Percentiles rank a stretch among this genome's conserved stretches.
Evolutionary conservation across 345 rosid species (phyloP).

Genomic region (Gynandropsis gynandra): DNA sequence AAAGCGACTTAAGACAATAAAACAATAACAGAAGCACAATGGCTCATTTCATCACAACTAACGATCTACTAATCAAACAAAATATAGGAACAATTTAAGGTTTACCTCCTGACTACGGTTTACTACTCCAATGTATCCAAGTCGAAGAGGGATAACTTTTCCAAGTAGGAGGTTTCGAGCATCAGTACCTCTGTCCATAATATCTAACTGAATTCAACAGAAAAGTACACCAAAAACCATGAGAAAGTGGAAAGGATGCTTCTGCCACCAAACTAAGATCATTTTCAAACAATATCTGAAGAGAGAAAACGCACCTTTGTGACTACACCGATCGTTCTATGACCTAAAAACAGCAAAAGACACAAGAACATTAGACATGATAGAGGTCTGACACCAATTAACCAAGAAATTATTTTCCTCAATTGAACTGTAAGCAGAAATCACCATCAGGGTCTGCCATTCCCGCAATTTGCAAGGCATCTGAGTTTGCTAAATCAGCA

Average conservation of each 20-base stretch:
- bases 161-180: conserved; percentile 87
- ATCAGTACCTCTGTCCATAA: conserved; percentile 99
- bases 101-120: conserved; percentile 95
- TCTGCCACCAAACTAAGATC: conserved; percentile 2
- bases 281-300: not conserved
- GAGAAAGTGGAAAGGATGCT: conserved; percentile 12
- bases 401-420: not conserved
- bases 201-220: conserved; percentile 62
- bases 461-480: conserved; percentile 92
- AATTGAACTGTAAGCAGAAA: not conserved
- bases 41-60: not conserved
- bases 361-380: conserved; percentile 6
- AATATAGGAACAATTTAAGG: not conserved
- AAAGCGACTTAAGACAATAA: too few species aligned
- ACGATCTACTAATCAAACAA: not conserved
- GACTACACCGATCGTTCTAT: conserved; percentile 82
- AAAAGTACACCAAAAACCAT: conserved; percentile 19
- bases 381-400: not conserved
- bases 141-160: conserved; percentile 80
- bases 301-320: conserved; percentile 55
- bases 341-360: conserved; percentile 39
- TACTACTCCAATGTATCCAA: conserved; percentile 94
- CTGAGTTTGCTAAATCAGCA: conserved; percentile 91
- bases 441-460: conserved; percentile 93
- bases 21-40: too few species aligned